These are phyloP conservation scores for Clitoria ternatea DNA, from an alignment of 306 rosid species.

Conservation along the genomic window DNA sequence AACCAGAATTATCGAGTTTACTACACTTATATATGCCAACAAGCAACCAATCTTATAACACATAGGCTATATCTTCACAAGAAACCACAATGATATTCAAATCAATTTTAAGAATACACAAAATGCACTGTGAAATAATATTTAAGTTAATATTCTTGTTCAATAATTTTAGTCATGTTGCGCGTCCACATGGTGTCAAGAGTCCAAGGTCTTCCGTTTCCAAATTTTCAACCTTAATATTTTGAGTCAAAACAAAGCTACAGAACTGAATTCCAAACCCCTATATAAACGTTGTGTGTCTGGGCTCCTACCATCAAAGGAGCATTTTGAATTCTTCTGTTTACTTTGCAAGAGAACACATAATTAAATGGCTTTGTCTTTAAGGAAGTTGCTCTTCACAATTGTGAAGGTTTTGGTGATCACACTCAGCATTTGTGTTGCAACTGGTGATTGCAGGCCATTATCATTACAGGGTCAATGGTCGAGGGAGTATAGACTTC, in stretches of 20 bases:
- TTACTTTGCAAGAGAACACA: background rate
- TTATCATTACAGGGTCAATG: background rate
- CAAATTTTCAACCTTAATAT: background rate
- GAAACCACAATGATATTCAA: no score
- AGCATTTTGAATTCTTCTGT: background rate
- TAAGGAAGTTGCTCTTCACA: slow-evolving; percentile 9
- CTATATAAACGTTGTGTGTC: background rate
- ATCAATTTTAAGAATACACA: background rate
- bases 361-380: slow-evolving; percentile 16
- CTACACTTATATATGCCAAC: no score
- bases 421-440: background rate
- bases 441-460: slow-evolving; percentile 9
- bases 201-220: background rate
- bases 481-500: background rate
- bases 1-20: no score
- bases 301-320: background rate
- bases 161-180: background rate
- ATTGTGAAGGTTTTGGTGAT: background rate
- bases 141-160: background rate
- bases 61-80: no score
- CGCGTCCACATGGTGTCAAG: background rate
- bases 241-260: slow-evolving; percentile 3
- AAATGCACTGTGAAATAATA: background rate
- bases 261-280: background rate
- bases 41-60: no score